These are phyloP conservation scores for Candida ortonii DNA, from an alignment of 805 yeast species.

Conservation along the genomic window DNA sequence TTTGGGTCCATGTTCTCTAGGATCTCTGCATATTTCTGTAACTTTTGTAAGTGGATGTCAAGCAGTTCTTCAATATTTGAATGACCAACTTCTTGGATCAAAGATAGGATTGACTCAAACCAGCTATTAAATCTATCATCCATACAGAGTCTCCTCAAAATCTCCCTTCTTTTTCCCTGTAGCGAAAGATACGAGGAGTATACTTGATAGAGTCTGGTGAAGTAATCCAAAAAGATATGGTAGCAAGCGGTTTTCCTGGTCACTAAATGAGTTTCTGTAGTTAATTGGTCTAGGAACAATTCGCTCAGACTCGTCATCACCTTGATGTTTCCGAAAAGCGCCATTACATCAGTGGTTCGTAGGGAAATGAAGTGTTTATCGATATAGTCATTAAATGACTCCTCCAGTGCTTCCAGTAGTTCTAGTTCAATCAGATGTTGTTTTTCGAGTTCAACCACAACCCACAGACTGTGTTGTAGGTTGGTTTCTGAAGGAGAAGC, in stretches of 20 bases:
- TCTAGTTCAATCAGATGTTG: slow-evolving; percentile 32
- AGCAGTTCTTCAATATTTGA: slow-evolving; percentile 7
- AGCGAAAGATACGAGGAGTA: slow-evolving; percentile 26
- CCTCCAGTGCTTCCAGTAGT: slow-evolving; percentile 32
- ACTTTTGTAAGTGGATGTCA: slow-evolving; percentile 8
- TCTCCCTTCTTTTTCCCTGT: slow-evolving; percentile 6
- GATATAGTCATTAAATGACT: slow-evolving; percentile 32
- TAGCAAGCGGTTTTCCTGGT: slow-evolving; percentile 9
- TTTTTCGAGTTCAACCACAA: slow-evolving; percentile 35
- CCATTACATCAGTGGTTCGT: slow-evolving; percentile 33
- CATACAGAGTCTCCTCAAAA: slow-evolving; percentile 2
- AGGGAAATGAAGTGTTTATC: slow-evolving; percentile 31
- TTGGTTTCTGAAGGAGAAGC: slow-evolving; percentile 4
- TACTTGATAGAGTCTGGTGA: slow-evolving; percentile 23
- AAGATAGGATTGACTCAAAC: slow-evolving; percentile 11
- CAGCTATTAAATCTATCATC: slow-evolving; percentile 15
- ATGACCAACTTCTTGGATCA: slow-evolving; percentile 1
- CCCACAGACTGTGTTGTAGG: slow-evolving; percentile 19
- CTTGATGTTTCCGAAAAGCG: slow-evolving; percentile 43
- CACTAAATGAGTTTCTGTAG: not conserved
- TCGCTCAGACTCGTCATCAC: slow-evolving; percentile 38
- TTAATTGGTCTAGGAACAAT: slow-evolving; percentile 24
- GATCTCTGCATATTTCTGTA: slow-evolving; percentile 2
- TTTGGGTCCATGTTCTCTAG: slow-evolving; percentile 6
- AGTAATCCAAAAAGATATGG: slow-evolving; percentile 18